Conservation (phyloP, 345 rosid genomes). For the Dimocarpus longan region DNA sequence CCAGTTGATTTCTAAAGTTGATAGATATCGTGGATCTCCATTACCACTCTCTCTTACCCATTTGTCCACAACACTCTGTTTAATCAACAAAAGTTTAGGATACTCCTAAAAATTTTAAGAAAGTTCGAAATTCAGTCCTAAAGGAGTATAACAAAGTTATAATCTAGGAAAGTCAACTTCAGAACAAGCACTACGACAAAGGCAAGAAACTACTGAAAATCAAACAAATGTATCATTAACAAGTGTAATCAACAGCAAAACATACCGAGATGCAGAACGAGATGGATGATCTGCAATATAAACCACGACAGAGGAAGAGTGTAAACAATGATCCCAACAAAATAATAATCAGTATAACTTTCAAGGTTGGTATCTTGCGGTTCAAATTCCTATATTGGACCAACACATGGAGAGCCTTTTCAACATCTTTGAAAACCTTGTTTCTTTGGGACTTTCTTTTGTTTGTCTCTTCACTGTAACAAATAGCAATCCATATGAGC, state of each 20-base stretch:
- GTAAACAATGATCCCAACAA: slow-evolving; percentile 60
- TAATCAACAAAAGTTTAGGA: background rate
- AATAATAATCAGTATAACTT: slow-evolving; percentile 54
- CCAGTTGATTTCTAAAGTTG: slow-evolving; percentile 61
- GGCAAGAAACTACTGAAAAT: background rate
- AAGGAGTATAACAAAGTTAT: background rate
- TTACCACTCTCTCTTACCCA: slow-evolving; percentile 47
- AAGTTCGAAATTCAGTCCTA: background rate
- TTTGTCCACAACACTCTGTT: slow-evolving; percentile 28
- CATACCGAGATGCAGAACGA: slow-evolving; percentile 38
- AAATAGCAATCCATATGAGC: slow-evolving; percentile 3
- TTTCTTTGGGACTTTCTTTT: slow-evolving; percentile 54
- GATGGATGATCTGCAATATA: slow-evolving; percentile 57
- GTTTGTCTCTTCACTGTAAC: slow-evolving; percentile 54
- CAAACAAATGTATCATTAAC: background rate
- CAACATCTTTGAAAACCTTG: slow-evolving; percentile 60
- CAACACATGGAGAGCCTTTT: slow-evolving; percentile 56
- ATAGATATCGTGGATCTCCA: slow-evolving; percentile 59
- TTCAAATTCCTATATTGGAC: slow-evolving; percentile 58
- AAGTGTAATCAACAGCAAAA: slow-evolving; percentile 7
- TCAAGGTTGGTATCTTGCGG: slow-evolving; percentile 53
- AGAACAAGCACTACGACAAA: background rate
- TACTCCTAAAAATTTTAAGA: background rate
- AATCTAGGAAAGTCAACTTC: background rate
- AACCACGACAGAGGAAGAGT: slow-evolving; percentile 59